A percentile compares a stretch with the other conserved stretches of the same genome.
These are phyloP conservation scores for Neurospora tetrasperma DNA, from an alignment of 495 filamentous ascomycete genomes.

Conservation along the genomic window DNA sequence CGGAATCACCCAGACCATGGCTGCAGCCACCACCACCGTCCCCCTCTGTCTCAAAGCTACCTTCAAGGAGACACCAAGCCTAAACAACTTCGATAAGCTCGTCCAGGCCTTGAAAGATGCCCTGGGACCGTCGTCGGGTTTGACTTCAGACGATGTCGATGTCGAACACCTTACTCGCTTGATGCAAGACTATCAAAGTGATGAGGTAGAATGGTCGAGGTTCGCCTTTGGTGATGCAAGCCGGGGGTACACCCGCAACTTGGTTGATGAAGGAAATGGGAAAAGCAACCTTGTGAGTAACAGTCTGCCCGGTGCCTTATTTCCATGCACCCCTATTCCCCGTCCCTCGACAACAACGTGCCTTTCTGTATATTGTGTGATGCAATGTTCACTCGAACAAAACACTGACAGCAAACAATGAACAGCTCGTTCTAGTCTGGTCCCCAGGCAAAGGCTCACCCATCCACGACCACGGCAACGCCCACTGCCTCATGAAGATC, in stretches of 20 bases:
- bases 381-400: neutral
- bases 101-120: constrained; percentile 59
- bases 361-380: neutral
- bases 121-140: constrained; percentile 67
- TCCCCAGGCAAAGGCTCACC: constrained; percentile 73
- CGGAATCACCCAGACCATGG: constrained; percentile 10
- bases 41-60: neutral
- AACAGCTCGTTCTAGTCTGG: constrained; percentile 84
- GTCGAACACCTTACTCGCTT: constrained; percentile 52
- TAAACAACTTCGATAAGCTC: constrained; percentile 57
- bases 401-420: neutral
- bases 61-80: neutral
- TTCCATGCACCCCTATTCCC: constrained; percentile 1
- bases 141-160: constrained; percentile 70
- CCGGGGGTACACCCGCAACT: constrained; percentile 71
- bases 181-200: constrained; percentile 63
- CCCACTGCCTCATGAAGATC: constrained; percentile 65
- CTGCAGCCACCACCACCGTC: neutral
- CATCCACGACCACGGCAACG: constrained; percentile 82
- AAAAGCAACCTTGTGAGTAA: constrained; percentile 72
- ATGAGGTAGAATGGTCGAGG: constrained; percentile 55
- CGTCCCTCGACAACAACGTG: neutral
- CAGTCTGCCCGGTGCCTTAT: neutral
- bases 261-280: constrained; percentile 84
- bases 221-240: constrained; percentile 59